Evolutionary conservation across 83 land plant genomes (phyloP).

Genomic region (Diphasiastrum complanatum): DNA sequence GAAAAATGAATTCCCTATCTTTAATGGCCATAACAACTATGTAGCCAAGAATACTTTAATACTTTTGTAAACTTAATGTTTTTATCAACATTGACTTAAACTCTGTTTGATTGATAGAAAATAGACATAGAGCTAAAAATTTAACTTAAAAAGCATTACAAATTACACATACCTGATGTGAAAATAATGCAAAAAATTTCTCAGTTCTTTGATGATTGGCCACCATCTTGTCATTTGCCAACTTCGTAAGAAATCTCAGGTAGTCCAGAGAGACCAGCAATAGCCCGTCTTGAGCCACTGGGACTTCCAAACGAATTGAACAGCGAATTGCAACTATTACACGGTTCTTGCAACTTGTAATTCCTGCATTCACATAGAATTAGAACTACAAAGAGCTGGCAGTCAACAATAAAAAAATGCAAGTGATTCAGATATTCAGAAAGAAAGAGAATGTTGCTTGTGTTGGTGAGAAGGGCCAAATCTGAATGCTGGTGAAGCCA

Average conservation of each 20-base stretch:
- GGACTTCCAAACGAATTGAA: conserved; percentile 87
- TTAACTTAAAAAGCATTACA: no score
- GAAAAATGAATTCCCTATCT: no score
- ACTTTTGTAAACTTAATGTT: no score
- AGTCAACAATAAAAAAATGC: neutral
- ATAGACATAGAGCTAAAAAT: no score
- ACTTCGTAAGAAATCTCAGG: conserved; percentile 47
- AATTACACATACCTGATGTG: conserved; percentile 11
- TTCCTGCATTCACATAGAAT: conserved; percentile 28
- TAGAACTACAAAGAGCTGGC: conserved; percentile 6
- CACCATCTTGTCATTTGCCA: conserved; percentile 79
- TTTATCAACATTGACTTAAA: no score
- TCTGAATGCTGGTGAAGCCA: no score
- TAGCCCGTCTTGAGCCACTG: conserved; percentile 43
- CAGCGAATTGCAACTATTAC: conserved; percentile 66
- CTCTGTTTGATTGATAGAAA: no score
- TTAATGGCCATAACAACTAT: no score
- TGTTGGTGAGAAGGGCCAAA: no score
- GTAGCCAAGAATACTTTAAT: no score
- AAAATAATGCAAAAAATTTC: conserved; percentile 31
- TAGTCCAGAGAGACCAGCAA: conserved; percentile 58
- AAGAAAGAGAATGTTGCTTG: no score
- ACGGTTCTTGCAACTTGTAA: conserved; percentile 43
- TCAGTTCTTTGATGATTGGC: conserved; percentile 59
- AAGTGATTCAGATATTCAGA: neutral